Conservation (phyloP, 306 rosid species). For the Crataegus laevigata region DNA sequence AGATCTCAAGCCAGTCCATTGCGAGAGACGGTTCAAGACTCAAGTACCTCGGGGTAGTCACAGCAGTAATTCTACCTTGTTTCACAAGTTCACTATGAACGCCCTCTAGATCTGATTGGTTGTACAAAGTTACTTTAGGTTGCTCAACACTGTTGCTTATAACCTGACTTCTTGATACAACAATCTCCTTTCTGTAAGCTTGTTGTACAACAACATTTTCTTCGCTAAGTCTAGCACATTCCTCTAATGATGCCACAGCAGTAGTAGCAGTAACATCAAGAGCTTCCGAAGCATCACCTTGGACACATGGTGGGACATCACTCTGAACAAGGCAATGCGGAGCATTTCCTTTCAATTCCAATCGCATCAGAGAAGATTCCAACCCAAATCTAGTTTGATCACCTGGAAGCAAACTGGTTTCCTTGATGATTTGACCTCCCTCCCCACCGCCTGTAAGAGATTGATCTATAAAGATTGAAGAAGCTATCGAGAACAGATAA, state of each 20-base stretch:
- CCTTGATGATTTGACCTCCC: conserved; percentile 37
- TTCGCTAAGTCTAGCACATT: conserved; percentile 21
- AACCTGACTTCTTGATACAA: conserved; percentile 35
- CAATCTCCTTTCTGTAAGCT: conserved; percentile 27
- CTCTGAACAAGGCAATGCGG: conserved; percentile 34
- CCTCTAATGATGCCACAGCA: conserved; percentile 22
- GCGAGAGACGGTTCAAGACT: conserved; percentile 92
- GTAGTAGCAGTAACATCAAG: conserved; percentile 30
- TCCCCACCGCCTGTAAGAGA: conserved; percentile 39
- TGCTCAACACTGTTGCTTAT: conserved; percentile 30
- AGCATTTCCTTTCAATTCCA: conserved; percentile 35
- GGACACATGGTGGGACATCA: conserved; percentile 35
- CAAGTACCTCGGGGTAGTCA: conserved; percentile 52
- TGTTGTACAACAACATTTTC: conserved; percentile 31
- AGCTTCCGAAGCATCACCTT: conserved; percentile 36
- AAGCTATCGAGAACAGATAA: not conserved
- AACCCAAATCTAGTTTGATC: conserved; percentile 40
- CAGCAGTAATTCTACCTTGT: conserved; percentile 30
- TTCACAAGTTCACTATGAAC: conserved; percentile 33
- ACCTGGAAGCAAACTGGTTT: conserved; percentile 29
- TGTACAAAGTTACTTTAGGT: conserved; percentile 25
- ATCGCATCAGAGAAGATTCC: conserved; percentile 29
- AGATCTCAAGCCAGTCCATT: conserved; percentile 98
- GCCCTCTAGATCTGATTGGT: conserved; percentile 35
- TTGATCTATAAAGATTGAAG: not conserved